Percentiles rank a stretch among this genome's conserved stretches.
Conservation (phyloP, 2,329 filamentous ascomycete genomes). For the Capronia epimyces region DNA sequence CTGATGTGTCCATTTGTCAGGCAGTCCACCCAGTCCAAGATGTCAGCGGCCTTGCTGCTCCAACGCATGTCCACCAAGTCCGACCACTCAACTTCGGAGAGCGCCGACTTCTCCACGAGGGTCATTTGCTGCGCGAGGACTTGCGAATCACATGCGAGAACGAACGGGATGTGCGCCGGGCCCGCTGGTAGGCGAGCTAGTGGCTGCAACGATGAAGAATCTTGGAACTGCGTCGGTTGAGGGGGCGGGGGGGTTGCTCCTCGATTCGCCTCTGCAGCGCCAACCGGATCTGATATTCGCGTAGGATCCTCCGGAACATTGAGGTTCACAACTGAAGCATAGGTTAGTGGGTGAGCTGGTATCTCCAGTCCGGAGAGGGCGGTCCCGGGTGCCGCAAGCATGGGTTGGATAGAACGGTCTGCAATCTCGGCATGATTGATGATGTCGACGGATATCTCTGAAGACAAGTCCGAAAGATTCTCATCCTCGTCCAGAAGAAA, state of each 20-base stretch:
- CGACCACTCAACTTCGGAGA: conserved; percentile 63
- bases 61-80: conserved; percentile 60
- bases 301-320: conserved; percentile 21
- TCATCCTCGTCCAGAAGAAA: conserved; percentile 52
- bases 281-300: conserved; percentile 33
- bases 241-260: not conserved
- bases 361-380: conserved; percentile 39
- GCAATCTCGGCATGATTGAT: conserved; percentile 39
- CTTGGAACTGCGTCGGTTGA: not conserved
- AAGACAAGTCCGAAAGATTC: conserved; percentile 51
- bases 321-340: conserved; percentile 45
- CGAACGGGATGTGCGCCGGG: conserved; percentile 53
- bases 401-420: conserved; percentile 31
- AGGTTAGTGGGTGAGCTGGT: conserved; percentile 42
- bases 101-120: conserved; percentile 59
- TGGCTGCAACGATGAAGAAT: conserved; percentile 5
- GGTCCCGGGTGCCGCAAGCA: conserved; percentile 34
- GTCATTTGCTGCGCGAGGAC: conserved; percentile 59
- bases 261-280: not conserved
- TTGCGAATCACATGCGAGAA: conserved; percentile 58
- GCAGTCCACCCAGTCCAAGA: conserved; percentile 58
- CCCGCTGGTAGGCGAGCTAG: conserved; percentile 16
- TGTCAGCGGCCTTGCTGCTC: conserved; percentile 50
- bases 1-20: conserved; percentile 48
- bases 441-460: conserved; percentile 49